A percentile compares a stretch with the other conserved stretches of the same genome.
Evolutionary conservation across 441 rosid species (phyloP).

Genomic region (Aleurites moluccanus): DNA sequence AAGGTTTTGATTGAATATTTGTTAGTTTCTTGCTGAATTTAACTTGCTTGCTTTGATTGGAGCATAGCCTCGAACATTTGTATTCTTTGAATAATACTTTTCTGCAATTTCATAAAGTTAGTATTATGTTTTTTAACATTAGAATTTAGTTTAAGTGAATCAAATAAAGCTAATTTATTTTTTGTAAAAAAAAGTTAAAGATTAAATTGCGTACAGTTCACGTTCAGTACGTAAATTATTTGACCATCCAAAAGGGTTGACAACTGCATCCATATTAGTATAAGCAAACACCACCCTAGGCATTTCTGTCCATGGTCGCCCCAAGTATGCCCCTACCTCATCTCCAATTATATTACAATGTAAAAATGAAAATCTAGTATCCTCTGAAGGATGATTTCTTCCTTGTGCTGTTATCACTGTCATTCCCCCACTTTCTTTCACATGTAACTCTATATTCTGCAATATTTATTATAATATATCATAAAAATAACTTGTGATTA

Average conservation of each 20-base stretch:
- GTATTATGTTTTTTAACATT: too few species aligned
- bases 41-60: conserved; percentile 31
- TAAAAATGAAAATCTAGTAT: too few species aligned
- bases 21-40: conserved; percentile 41
- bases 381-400: conserved; percentile 25
- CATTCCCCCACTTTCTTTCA: conserved; percentile 23
- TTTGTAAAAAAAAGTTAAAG: too few species aligned
- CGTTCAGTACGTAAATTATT: conserved; percentile 30
- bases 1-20: conserved; percentile 27
- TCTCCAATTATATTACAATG: conserved; percentile 42
- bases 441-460: conserved; percentile 42
- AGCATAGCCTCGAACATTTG: conserved; percentile 48
- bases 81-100: conserved; percentile 52
- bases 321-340: conserved; percentile 42
- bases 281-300: conserved; percentile 56
- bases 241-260: conserved; percentile 52
- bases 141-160: too few species aligned
- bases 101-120: too few species aligned
- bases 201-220: conserved; percentile 5
- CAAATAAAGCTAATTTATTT: too few species aligned
- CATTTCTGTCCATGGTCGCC: conserved; percentile 59
- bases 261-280: too few species aligned
- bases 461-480: not conserved
- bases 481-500: not conserved
- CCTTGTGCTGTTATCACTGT: conserved; percentile 63